Percentiles rank a stretch among this genome's conserved stretches.
phyloP scores from a whole-genome alignment of 2,329 filamentous ascomycete species.

The Diplocarpon mali region DNA sequence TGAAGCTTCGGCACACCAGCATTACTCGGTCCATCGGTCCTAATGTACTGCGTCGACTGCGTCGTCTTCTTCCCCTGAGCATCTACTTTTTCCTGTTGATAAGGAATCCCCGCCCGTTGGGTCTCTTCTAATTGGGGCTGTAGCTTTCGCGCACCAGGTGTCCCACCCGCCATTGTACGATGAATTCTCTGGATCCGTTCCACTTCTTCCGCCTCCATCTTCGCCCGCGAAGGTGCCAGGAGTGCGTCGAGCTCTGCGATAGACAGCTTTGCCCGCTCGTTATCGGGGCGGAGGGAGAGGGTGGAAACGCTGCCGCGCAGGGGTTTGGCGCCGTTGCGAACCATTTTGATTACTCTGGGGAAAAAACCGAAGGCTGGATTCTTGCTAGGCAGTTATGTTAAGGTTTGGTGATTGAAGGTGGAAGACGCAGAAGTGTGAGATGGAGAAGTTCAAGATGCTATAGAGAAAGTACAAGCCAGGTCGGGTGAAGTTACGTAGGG shows the following conservation, averaged over 20 bases:
- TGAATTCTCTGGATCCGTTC: not conserved
- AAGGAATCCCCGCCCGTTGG: not conserved
- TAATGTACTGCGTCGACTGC: too few species aligned
- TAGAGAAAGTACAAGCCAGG: too few species aligned
- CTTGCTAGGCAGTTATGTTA: not conserved
- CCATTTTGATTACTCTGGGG: slow-evolving; percentile 13
- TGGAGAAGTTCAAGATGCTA: too few species aligned
- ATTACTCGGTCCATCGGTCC: not conserved
- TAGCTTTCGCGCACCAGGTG: not conserved
- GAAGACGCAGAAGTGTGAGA: too few species aligned
- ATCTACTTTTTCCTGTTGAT: not conserved
- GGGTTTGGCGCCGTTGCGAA: slow-evolving; percentile 18
- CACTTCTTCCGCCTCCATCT: not conserved
- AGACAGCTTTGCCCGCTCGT: slow-evolving; percentile 5
- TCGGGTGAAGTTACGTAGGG: too few species aligned
- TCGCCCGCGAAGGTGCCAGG: slow-evolving; percentile 2
- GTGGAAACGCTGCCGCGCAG: slow-evolving; percentile 17
- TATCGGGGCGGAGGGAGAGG: slow-evolving; percentile 14
- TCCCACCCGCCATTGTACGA: not conserved
- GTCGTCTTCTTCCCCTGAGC: not conserved
- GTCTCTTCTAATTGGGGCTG: not conserved
- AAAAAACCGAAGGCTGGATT: not conserved
- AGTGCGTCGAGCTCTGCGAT: slow-evolving; percentile 15
- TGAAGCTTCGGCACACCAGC: too few species aligned
- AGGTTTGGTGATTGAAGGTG: not conserved